Conservation (phyloP, 1,284 basidiomycete species). For the Chalciporus sp. region DNA sequence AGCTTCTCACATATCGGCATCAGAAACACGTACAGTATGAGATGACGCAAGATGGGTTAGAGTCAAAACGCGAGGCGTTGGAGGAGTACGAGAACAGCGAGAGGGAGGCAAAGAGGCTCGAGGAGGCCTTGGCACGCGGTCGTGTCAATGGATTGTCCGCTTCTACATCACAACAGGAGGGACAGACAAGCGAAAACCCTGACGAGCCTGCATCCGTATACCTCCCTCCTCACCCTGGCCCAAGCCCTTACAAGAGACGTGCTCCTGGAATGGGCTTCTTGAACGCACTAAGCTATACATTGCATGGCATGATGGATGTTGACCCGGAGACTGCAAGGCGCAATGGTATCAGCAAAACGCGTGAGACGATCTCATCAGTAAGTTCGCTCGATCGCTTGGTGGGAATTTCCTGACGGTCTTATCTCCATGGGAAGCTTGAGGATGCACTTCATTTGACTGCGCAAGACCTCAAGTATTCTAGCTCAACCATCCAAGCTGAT, state of each 20-base stretch:
- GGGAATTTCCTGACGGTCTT: slow-evolving; percentile 20
- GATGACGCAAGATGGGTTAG: slow-evolving; percentile 91
- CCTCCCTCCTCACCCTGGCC: slow-evolving; percentile 75
- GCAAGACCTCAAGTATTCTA: slow-evolving; percentile 94
- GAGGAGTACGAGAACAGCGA: slow-evolving; percentile 94
- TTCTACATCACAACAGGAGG: slow-evolving; percentile 32
- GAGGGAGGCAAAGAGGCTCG: slow-evolving; percentile 85
- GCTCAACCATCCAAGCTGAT: slow-evolving; percentile 95
- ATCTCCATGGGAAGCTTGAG: slow-evolving; percentile 66
- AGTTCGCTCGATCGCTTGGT: slow-evolving; percentile 25
- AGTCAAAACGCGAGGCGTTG: slow-evolving; percentile 84
- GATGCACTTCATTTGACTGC: slow-evolving; percentile 88
- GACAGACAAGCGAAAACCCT: slow-evolving; percentile 36
- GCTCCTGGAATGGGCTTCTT: slow-evolving; percentile 85
- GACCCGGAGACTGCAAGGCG: slow-evolving; percentile 96
- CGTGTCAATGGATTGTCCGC: slow-evolving; percentile 36
- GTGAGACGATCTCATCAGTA: slow-evolving; percentile 93
- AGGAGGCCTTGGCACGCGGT: slow-evolving; percentile 78
- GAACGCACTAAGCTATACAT: slow-evolving; percentile 90
- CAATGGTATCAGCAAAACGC: slow-evolving; percentile 90
- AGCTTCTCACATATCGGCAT: slow-evolving; percentile 91
- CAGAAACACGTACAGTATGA: slow-evolving; percentile 99
- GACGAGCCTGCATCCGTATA: slow-evolving; percentile 46
- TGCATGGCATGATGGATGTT: slow-evolving; percentile 98
- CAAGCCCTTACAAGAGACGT: slow-evolving; percentile 61